Conservation (phyloP, 495 filamentous ascomycete species). For the Talaromyces adpressus region DNA sequence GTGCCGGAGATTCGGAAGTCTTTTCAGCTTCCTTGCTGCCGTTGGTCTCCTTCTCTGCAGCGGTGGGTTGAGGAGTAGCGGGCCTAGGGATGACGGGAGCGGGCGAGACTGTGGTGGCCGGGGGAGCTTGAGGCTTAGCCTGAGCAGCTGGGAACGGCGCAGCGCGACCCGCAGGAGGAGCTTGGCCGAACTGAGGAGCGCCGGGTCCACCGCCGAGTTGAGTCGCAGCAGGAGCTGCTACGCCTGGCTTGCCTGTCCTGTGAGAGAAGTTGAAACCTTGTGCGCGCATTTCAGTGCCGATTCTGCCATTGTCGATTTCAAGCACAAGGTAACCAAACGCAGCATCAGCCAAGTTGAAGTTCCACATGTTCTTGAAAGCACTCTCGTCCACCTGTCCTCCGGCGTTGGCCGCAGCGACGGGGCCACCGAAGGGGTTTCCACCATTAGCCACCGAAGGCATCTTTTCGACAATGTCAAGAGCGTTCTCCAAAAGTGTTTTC, state of each 20-base stretch:
- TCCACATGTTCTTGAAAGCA: constrained; percentile 99
- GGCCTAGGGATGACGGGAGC: constrained; percentile 45
- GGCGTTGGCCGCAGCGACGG: constrained; percentile 59
- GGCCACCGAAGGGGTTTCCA: constrained; percentile 92
- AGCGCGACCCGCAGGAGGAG: constrained; percentile 22
- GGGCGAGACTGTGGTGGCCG: constrained; percentile 35
- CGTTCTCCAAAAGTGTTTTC: constrained; percentile 82
- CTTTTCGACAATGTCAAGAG: constrained; percentile 83
- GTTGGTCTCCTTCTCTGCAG: constrained; percentile 37
- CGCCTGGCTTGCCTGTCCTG: constrained; percentile 48
- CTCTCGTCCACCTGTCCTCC: constrained; percentile 94
- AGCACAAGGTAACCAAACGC: constrained; percentile 94
- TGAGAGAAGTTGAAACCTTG: constrained; percentile 99
- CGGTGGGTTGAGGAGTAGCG: constrained; percentile 44
- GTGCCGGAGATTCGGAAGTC: constrained; percentile 27
- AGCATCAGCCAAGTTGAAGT: constrained; percentile 97
- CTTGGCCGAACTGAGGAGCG: constrained; percentile 41
- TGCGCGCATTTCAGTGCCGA: constrained; percentile 96
- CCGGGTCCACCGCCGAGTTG: constrained; percentile 26
- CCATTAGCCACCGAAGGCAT: constrained; percentile 94
- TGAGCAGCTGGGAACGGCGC: constrained; percentile 29
- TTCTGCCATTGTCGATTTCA: constrained; percentile 88
- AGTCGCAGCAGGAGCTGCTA: constrained; percentile 29
- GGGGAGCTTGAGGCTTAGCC: constrained; percentile 21
- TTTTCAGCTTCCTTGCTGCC: constrained; percentile 32